Evolutionary conservation across 805 yeast genomes (phyloP).

Genomic region (Hanseniaspora nectarophila): DNA sequence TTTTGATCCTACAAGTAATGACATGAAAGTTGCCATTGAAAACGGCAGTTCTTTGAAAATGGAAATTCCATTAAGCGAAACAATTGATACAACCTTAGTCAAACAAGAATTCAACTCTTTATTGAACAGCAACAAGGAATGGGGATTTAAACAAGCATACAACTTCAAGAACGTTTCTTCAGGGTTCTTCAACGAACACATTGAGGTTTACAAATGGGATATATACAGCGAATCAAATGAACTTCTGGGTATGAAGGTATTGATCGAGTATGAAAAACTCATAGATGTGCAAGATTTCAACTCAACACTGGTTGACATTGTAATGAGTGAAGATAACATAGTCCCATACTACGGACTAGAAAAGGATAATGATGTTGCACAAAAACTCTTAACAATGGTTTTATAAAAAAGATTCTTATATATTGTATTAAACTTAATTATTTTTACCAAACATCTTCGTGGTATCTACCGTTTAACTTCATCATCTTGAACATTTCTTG

Average conservation of each 20-base stretch:
- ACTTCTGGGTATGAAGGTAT: background rate
- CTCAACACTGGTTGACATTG: background rate
- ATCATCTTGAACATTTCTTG: conserved; percentile 63
- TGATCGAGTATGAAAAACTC: background rate
- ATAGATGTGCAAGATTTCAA: conserved; percentile 1
- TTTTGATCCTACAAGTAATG: background rate
- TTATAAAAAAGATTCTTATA: background rate
- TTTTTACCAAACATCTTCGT: conserved; percentile 90
- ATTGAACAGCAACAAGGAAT: conserved; percentile 13
- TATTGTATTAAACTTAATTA: background rate
- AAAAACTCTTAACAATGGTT: conserved; percentile 1
- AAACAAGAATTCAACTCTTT: conserved; percentile 9
- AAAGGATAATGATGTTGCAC: background rate
- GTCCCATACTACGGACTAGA: background rate
- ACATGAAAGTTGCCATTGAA: conserved; percentile 3
- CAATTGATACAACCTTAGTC: background rate
- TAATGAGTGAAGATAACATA: background rate
- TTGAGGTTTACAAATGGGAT: conserved; percentile 9
- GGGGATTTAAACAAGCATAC: conserved; percentile 13
- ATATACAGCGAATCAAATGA: conserved; percentile 5
- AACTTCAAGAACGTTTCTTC: background rate
- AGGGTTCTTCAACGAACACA: conserved; percentile 3
- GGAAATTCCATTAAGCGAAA: background rate
- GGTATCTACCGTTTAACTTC: conserved; percentile 77
- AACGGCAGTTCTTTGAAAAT: background rate